Evolutionary conservation across 1,139 yeast genomes (phyloP), one percentile per base, ranked within the genome.

Genomic region (Magnusiomyces suaveolens): DNA sequence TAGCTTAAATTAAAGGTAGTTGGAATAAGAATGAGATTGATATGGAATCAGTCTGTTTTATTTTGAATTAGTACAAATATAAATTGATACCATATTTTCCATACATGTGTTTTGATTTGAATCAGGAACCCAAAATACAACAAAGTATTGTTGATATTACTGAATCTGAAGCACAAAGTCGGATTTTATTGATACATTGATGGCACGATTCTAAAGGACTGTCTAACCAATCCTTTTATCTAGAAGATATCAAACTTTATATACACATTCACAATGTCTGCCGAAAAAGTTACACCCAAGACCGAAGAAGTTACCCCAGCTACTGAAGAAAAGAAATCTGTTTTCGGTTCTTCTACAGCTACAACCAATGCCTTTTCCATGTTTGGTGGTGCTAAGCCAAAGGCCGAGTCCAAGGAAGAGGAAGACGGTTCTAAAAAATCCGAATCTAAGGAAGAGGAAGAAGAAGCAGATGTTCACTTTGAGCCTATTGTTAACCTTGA

Each of bases 401-500:
- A 79, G 71, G 80, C 78, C 71, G 76, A 73, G 61, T 72, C 73
- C 60, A 70, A 73, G 60, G 73, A 75, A 52, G 70, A 67, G 56
- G 70, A 69, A 44, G 65, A 67, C 39, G 68, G 73, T 53, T 63
- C 68, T 26, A 48, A 38, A 33, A 68, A 67, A 56, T 65, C 67
- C 39, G 67, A 73, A 53, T 63, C 68, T 25, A 67, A 69, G 55
- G 72, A 71, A 48, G 94, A 79, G 25, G 92, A 86, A 67, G 97
- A 87, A 71, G 87, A 88, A 61, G 90, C 88, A 59, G 97, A 92
- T 65, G 94, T 92, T 58, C 96, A 92, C 72, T 94, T 92, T 66
- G 97, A 92, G 75, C 98, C 98, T 54, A 77, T 92, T 63, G 97
- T 92, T 59, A 87, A 87, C 72, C 82, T 92, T 65, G 97, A 90